Evolutionary conservation across 495 filamentous ascomycete species (phyloP), one percentile per base, ranked within the genome.

Genomic region (Cladorrhinum samala): DNA sequence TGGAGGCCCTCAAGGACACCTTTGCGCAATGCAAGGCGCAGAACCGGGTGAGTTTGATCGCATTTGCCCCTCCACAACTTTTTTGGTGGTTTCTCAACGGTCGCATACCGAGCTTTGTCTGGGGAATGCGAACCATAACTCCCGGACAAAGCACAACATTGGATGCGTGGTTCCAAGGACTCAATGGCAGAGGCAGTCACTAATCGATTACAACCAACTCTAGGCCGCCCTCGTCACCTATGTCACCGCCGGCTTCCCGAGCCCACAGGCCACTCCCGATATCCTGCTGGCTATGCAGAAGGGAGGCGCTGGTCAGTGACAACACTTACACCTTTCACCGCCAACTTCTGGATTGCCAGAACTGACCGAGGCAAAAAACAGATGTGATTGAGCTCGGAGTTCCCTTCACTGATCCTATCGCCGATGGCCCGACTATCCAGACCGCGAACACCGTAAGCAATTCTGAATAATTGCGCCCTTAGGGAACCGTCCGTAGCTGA

Each of bases 401-500:
- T 38, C 94, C 94, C 41, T 99, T 99, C 78, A 96, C 94, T 47
- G 93, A 99, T 64, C 93, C 93, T 18, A 96, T 95, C 72, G 91
- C 91, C 50, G 91, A 96, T 70, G 91, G 91, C 9, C 91, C 91
- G 9, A 94, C 89, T 2, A 95, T 96, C 59, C 91, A 96, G 70
- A 92, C 83, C 53, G 77, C 91, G 40, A 96, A 95, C 72, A 91
- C 85, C 20, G 82, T 87, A 62, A 62, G 65, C 44, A 16, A 2
- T 14, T 16, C 27, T 33, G 9, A 17, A 6, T 55, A 9, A 48
- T 52, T n/a, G n/a, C n/a, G n/a, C n/a, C n/a, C n/a, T 17, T 2
- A 18, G 16, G 24, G 42, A 24, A 24, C 50, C 53, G 51, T 54
- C 51, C 11, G 9, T 45, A 20, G 7, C 1, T 19, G 9, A 9